Conservation (phyloP, 768 basidiomycete species). For the Lepiota brunneoincarnata region DNA sequence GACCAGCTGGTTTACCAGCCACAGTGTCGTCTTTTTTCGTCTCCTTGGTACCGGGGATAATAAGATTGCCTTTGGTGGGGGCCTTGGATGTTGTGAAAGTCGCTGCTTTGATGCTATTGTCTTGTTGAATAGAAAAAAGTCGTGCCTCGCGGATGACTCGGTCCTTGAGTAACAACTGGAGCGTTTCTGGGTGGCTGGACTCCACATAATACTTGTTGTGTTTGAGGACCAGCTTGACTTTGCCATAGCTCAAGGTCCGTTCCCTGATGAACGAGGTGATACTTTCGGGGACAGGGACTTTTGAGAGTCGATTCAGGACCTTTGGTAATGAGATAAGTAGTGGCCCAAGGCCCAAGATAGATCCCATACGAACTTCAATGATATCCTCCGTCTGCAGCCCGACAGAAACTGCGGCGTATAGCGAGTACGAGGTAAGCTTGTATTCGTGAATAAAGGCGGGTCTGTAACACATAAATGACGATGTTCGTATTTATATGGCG, state of each 20-base stretch:
- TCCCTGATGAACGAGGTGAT: conserved; percentile 88
- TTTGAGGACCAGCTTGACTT: conserved; percentile 97
- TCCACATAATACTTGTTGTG: conserved; percentile 98
- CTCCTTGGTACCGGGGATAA: conserved; percentile 84
- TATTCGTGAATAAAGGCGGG: conserved; percentile 99
- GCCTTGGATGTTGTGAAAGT: conserved; percentile 81
- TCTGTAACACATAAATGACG: conserved; percentile 41
- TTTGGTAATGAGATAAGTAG: conserved; percentile 31
- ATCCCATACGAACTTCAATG: conserved; percentile 75
- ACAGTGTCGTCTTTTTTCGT: conserved; percentile 61
- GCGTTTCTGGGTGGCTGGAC: conserved; percentile 90
- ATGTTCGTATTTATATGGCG: conserved; percentile 6
- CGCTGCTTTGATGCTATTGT: conserved; percentile 72
- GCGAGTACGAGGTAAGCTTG: conserved; percentile 95
- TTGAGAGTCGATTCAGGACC: conserved; percentile 81
- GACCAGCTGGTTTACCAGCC: conserved; percentile 25
- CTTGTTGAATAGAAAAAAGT: conserved; percentile 63
- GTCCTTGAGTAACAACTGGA: conserved; percentile 87
- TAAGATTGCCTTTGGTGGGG: conserved; percentile 76
- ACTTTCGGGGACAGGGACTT: conserved; percentile 89
- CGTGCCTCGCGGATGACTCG: conserved; percentile 81
- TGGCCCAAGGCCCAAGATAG: conserved; percentile 16
- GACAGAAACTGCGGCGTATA: conserved; percentile 98
- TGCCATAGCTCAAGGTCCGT: conserved; percentile 94
- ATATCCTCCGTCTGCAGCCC: conserved; percentile 98